Base-by-base conservation (phyloP, 768 basidiomycete genomes). In the Pulveroboletus frians region DNA sequence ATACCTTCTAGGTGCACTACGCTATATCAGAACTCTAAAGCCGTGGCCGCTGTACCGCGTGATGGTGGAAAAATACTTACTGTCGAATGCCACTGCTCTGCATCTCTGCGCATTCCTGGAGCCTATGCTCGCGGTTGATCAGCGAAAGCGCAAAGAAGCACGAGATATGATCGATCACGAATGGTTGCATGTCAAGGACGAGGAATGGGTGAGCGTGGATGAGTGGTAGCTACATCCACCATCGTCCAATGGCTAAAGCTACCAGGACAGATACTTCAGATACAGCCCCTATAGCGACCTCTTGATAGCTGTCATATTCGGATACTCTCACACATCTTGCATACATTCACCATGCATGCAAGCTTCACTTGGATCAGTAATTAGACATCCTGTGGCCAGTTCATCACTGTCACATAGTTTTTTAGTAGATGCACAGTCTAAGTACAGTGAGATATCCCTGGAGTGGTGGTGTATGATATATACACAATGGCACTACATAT, bases 51-150 rank as follows among this genome's bases (percentile, higher is more conserved):
- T 95, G 45, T 73, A 78, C 56, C 81, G 84, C 20, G 92, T 95
- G 55, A 87, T 96, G 81, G 76, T 73, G 42, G 91, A 96, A 74
- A 95, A 94, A 65, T 96, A 96, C 65, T 70, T 85, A 8, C 85
- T 84, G 66, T 69, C 76, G 9, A 75, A 78, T 32, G 58, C 65
- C 13, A 83, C 90, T 47, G 77, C 87, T 9, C 63, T 64, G 23
- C 69, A 73, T 29, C 67, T 91, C 18, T 86, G 84, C 58, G 65
- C 71, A 21, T 91, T 91, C 66, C 67, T 92, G 53, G 73, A 75
- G 55, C 87, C 88, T 26, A 90, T 90, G 90, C 75, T 92, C 53
- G 71, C 75, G 27, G 67, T 83, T 48, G 84, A 92, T 59, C 82
- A 83, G 62, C 76, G 78, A 57, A 69, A 79, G 46, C 83, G 92